Percentiles rank a stretch among this genome's conserved stretches.
These are phyloP conservation scores for Eimeria zaria DNA, from an alignment of 169 alveolate genomes.

Conservation along the genomic window DNA sequence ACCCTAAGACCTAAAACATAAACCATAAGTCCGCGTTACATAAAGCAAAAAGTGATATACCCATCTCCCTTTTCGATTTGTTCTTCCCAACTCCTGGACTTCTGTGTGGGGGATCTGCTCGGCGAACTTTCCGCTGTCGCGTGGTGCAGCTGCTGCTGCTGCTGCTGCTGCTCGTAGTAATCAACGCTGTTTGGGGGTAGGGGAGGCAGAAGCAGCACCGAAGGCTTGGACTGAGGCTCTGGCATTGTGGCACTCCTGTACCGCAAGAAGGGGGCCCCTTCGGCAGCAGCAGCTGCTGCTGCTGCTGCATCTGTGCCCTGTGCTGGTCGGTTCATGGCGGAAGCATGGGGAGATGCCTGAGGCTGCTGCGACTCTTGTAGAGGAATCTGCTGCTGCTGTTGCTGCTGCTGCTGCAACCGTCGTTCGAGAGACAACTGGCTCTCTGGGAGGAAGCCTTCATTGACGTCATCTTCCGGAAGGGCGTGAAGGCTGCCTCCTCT, in stretches of 20 bases:
- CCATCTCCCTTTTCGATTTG: constrained; percentile 47
- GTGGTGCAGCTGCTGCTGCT: constrained; percentile 28
- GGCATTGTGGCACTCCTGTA: constrained; percentile 48
- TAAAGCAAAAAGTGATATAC: background rate
- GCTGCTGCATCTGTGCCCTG: constrained; percentile 51
- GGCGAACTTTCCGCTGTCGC: constrained; percentile 23
- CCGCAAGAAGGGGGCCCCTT: background rate
- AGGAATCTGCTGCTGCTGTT: background rate
- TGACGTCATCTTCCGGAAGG: constrained; percentile 27
- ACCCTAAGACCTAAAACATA: constrained; percentile 25
- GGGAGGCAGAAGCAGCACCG: constrained; percentile 63
- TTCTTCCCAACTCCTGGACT: constrained; percentile 35
- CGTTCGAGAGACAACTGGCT: constrained; percentile 29
- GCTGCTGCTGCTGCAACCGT: constrained; percentile 47
- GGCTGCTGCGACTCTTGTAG: background rate
- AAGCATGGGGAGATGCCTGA: background rate
- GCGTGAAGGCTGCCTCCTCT: constrained; percentile 36
- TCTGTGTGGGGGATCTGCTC: background rate
- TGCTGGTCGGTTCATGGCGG: background rate
- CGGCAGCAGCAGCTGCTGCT: background rate
- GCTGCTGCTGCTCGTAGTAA: constrained; percentile 61
- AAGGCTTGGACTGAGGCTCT: constrained; percentile 14
- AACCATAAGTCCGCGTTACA: background rate
- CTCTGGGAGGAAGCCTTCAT: constrained; percentile 13
- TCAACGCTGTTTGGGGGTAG: constrained; percentile 66